Conservation (phyloP, 2,329 filamentous ascomycete genomes). For the Colletotrichum tanaceti region DNA sequence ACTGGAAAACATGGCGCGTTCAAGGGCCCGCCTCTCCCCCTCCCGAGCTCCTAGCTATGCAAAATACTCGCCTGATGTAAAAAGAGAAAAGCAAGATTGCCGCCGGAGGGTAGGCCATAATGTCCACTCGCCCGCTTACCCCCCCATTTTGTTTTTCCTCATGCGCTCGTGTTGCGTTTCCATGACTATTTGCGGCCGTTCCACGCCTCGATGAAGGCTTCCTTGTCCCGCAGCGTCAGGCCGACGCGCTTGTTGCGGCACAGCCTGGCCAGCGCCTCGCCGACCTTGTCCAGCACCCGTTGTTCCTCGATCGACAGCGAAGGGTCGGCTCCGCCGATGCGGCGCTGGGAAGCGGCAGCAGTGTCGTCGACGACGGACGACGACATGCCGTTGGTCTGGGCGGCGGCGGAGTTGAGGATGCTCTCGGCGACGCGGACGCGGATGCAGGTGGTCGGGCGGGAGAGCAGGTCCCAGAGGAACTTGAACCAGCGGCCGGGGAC, state of each 20-base stretch:
- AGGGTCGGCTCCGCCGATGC: constrained; percentile 46
- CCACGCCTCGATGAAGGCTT: constrained; percentile 80
- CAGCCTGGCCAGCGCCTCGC: constrained; percentile 86
- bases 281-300: constrained; percentile 79
- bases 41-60: constrained; percentile 44
- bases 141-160: background rate
- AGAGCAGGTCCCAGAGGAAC: constrained; percentile 89
- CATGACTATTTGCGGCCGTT: constrained; percentile 51
- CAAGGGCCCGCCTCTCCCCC: background rate
- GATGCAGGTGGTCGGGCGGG: constrained; percentile 87
- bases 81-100: constrained; percentile 21
- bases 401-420: constrained; percentile 64
- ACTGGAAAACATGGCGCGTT: constrained; percentile 23
- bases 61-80: constrained; percentile 20
- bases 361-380: constrained; percentile 44
- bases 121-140: too few relatives aligned
- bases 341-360: constrained; percentile 47
- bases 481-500: constrained; percentile 77
- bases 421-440: constrained; percentile 89
- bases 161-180: background rate
- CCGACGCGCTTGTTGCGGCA: constrained; percentile 91
- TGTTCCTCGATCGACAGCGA: constrained; percentile 69
- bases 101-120: constrained; percentile 9
- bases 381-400: constrained; percentile 51
- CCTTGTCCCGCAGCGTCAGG: constrained; percentile 84